Evolutionary conservation across 2,329 filamentous ascomycete genomes (phyloP), one percentile per base, ranked within the genome.

Genomic region (Pezizomycotina sp.): DNA sequence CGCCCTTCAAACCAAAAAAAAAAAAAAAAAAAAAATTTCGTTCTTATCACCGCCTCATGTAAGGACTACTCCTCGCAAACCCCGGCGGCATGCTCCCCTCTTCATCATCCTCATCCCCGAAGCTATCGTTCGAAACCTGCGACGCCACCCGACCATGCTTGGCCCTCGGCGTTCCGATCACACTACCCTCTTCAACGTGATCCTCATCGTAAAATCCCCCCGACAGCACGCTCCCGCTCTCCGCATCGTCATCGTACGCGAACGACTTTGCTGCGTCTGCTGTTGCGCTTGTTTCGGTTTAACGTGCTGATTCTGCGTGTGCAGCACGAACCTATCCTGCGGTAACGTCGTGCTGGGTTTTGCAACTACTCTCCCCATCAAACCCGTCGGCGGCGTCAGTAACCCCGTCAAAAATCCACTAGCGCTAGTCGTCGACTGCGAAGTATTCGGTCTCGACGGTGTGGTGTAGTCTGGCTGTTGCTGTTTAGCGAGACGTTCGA

Each of bases 91-190:
- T 15, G 5, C 41, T 33, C 7, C 47, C 48, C n/a, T 40, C 32
- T 31, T 51, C 47, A 10, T 48, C 50, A 15, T 36, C 47, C 8
- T 48, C 48, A 32, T 38, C 42, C 18, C 49, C 48, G 18, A 45
- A 41, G 19, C 39, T 47, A 36, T 44, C 45, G 14, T 45, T 41
- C 30, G 45, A 44, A 27, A 47, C 48, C 22, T 34, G 36, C 15
- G 38, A 41, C 32, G 31, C 47, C 27, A 36, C 36, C 13, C 34
- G 32, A 26, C 42, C 38, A 14, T n/a, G n/a, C n/a, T n/a, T n/a
- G n/a, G n/a, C n/a, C n/a, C n/a, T n/a, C n/a, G n/a, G n/a, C 3
- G 16, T 12, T 10, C 25, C 30, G 10, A 40, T 23, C 18, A 41
- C 31, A 33, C 48, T 47, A 30, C 44, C 39, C 20, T 38, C 41